Base-by-base conservation (phyloP, 345 rosid species). In the Heritiera littoralis region DNA sequence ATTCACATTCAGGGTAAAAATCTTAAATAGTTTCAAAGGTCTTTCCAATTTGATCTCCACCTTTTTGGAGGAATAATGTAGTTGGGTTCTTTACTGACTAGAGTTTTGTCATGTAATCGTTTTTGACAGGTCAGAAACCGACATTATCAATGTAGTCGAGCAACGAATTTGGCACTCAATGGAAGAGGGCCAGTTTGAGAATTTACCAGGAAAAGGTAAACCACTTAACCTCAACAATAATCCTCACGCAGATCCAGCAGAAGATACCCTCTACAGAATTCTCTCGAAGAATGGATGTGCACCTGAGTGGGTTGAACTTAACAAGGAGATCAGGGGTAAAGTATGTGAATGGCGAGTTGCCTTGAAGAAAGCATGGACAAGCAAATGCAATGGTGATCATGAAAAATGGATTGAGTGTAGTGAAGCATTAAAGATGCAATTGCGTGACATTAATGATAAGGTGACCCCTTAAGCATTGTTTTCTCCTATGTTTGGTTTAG, bases 171-270 rank as follows among this genome's bases (percentile, higher is more conserved):
- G 96, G 98, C 95, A 88, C 80, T 95, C 99, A 0, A 95, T 95
- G 97, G 94, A 93, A 83, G 98, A 93, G 85, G 99, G 99, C 51
- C 89, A 95, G 13, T 93, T 95, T 63, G 97, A 95, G 86, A 95
- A 95, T 78, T 89, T 95, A 76, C 90, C 97, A 1, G 98, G 99
- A 64, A 93, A 92, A 83, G 99, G 98, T 52, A 95, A 95, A 78
- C 99, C 98, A 1, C 88, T 95, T 52, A 89, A 90, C 77, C 90
- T 93, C 9, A 72, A 66, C 49, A 68, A 86, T 4, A 90, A 92
- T 84, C 93, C 99, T 49, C 98, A 93, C 13, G 91, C 89, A 5
- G 98, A 95, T 72, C 99, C 99, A 0, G 98, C 96, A 0, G 99
- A 93, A 60, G 97, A 92, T 80, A 92, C 98, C 28, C 80, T 95